These are phyloP conservation scores for Gynandropsis gynandra DNA, from an alignment of 345 rosid species.

Conservation along the genomic window DNA sequence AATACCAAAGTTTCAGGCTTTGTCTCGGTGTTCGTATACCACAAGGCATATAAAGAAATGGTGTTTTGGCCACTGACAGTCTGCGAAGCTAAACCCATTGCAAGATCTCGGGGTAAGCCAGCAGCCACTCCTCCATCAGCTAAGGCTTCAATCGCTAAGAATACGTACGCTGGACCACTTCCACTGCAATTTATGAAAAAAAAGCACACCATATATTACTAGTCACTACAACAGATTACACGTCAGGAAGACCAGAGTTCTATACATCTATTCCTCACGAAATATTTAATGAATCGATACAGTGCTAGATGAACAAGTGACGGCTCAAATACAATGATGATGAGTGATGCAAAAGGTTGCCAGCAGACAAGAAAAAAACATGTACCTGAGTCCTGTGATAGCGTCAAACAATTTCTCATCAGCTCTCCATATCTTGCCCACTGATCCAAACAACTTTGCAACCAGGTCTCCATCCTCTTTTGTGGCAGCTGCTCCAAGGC, in stretches of 20 bases:
- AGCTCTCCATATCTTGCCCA: slow-evolving; percentile 83
- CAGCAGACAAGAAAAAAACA: not conserved
- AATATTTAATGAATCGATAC: too few species aligned
- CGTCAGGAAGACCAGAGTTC: too few species aligned
- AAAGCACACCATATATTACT: not conserved
- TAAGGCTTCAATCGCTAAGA: slow-evolving; percentile 85
- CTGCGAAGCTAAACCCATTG: slow-evolving; percentile 74
- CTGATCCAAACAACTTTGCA: slow-evolving; percentile 59
- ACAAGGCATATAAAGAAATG: not conserved
- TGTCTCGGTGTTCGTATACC: not conserved
- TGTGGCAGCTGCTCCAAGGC: slow-evolving; percentile 70
- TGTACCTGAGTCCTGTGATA: slow-evolving; percentile 86
- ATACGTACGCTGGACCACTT: slow-evolving; percentile 89
- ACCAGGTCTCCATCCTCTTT: slow-evolving; percentile 72
- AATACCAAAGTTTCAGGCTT: not conserved
- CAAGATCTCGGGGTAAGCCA: slow-evolving; percentile 89
- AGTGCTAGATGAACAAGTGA: too few species aligned
- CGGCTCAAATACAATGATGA: too few species aligned
- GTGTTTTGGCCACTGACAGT: slow-evolving; percentile 42
- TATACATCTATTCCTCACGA: too few species aligned
- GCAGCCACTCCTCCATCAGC: slow-evolving; percentile 99
- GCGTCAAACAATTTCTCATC: slow-evolving; percentile 89
- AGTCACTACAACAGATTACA: not conserved
- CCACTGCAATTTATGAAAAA: slow-evolving; percentile 43
- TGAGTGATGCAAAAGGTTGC: not conserved